Conservation (phyloP, 345 rosid genomes). For the Nephelium lappaceum region DNA sequence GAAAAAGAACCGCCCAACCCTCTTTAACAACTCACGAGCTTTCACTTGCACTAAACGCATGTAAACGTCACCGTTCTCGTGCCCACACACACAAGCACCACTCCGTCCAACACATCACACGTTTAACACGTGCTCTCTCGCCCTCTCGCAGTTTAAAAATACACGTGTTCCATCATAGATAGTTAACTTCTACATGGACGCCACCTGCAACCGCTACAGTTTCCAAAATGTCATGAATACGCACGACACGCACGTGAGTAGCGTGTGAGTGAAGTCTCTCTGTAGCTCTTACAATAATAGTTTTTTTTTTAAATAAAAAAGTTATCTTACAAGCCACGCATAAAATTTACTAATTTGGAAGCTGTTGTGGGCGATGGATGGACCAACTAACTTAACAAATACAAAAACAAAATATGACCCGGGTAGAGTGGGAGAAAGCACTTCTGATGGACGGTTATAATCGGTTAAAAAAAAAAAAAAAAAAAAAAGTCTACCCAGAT, state of each 20-base stretch:
- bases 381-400: conserved; percentile 11
- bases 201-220: background rate
- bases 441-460: too few species aligned
- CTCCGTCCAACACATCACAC: background rate
- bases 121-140: conserved; percentile 14
- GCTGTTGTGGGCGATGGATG: background rate
- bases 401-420: background rate
- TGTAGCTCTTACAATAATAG: too few species aligned
- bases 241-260: conserved; percentile 23
- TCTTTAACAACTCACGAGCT: background rate
- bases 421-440: background rate
- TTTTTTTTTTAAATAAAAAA: too few species aligned
- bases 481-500: too few species aligned
- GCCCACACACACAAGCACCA: background rate
- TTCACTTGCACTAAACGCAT: conserved; percentile 21
- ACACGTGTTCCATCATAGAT: conserved; percentile 6
- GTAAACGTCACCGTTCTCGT: conserved; percentile 14
- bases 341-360: background rate
- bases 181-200: background rate
- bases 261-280: conserved; percentile 24
- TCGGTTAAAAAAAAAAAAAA: too few species aligned
- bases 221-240: background rate
- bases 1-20: background rate
- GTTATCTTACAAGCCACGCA: conserved; percentile 32
- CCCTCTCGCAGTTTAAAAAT: background rate